A percentile compares a stretch with the other conserved stretches of the same genome.
Conservation (phyloP, 2,329 filamentous ascomycete genomes). For the Diaporthe velutina region DNA sequence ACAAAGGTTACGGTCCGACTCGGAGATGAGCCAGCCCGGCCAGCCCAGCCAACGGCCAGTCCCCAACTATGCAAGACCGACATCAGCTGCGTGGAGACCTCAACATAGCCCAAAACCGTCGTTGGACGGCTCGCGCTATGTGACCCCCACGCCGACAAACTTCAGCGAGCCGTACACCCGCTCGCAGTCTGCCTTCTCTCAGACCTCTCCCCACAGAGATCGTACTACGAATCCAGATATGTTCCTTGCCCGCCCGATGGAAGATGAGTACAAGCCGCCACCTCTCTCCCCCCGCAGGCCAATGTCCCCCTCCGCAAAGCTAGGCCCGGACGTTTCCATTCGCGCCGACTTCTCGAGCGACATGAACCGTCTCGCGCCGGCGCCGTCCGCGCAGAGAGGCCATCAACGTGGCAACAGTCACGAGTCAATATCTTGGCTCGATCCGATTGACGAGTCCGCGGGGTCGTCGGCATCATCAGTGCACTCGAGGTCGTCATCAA, state of each 20-base stretch:
- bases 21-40: conserved; percentile 42
- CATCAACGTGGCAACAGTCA: conserved; percentile 75
- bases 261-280: conserved; percentile 75
- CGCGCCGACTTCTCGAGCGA: conserved; percentile 53
- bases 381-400: conserved; percentile 44
- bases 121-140: conserved; percentile 45
- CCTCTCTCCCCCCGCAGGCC: conserved; percentile 77
- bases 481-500: conserved; percentile 82
- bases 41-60: conserved; percentile 43
- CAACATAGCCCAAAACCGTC: conserved; percentile 43
- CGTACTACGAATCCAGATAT: conserved; percentile 47
- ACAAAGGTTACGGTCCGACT: conserved; percentile 61
- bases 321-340: conserved; percentile 48
- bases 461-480: conserved; percentile 84
- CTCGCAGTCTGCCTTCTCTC: conserved; percentile 68
- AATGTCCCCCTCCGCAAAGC: conserved; percentile 58
- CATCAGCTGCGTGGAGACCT: conserved; percentile 41
- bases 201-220: conserved; percentile 57
- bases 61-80: conserved; percentile 45
- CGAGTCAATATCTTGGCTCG: conserved; percentile 92
- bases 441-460: conserved; percentile 92
- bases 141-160: conserved; percentile 45
- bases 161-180: conserved; percentile 50
- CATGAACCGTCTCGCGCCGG: conserved; percentile 44
- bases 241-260: conserved; percentile 63